Percentiles rank a stretch among this genome's conserved stretches.
These are phyloP conservation scores for Globisporangium paddicum DNA, from an alignment of 352 stramenopile species.

Conservation along the genomic window DNA sequence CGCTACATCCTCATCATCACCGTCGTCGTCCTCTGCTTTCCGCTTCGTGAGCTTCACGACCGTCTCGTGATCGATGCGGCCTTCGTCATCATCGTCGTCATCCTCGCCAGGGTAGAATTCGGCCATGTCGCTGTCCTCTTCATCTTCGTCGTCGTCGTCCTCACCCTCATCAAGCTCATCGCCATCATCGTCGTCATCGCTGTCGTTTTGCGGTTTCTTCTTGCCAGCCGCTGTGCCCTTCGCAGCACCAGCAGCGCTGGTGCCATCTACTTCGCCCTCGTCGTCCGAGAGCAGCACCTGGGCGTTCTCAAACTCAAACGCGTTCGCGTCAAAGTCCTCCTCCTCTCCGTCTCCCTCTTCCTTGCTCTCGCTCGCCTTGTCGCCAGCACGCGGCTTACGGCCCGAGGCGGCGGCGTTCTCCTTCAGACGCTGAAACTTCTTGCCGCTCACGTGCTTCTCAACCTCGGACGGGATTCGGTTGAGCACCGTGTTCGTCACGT, in stretches of 20 bases:
- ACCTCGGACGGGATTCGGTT: conserved; percentile 88
- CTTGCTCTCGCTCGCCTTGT: conserved; percentile 17
- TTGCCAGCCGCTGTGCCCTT: background rate
- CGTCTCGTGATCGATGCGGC: conserved; percentile 15
- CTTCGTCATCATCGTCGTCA: conserved; percentile 39
- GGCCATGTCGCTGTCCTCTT: conserved; percentile 43
- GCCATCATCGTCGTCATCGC: conserved; percentile 17
- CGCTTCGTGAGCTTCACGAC: conserved; percentile 14
- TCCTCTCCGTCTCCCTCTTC: conserved; percentile 38
- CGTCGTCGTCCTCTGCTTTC: conserved; percentile 4
- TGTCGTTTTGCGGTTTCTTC: conserved; percentile 12
- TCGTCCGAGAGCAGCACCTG: conserved; percentile 70
- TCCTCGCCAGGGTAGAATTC: conserved; percentile 47
- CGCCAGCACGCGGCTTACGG: conserved; percentile 9
- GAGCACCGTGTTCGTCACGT: conserved; percentile 78
- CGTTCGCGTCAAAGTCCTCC: conserved; percentile 68
- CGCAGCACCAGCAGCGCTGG: background rate
- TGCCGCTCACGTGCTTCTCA: conserved; percentile 87
- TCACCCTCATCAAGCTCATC: conserved; percentile 17
- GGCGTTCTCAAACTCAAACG: conserved; percentile 79
- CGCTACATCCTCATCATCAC: background rate
- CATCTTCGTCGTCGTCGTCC: conserved; percentile 13
- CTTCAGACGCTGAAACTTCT: conserved; percentile 81
- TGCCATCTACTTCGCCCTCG: conserved; percentile 62
- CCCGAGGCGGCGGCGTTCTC: conserved; percentile 50